Conservation (phyloP, 805 yeast species). For the Starmerella sirachaensis region DNA sequence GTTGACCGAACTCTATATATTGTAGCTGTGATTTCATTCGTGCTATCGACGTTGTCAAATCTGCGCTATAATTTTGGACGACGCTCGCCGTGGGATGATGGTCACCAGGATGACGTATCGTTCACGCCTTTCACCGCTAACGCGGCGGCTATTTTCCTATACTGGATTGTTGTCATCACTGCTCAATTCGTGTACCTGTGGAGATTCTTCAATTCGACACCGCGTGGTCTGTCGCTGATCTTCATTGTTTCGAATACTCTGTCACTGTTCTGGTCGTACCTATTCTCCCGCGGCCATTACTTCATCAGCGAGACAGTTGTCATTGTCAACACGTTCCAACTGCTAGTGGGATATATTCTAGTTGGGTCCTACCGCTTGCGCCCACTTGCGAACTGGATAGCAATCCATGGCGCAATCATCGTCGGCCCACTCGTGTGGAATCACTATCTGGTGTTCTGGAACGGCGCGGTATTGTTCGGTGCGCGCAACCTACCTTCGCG, state of each 20-base stretch:
- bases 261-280: slow-evolving; percentile 50
- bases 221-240: slow-evolving; percentile 41
- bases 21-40: slow-evolving; percentile 42
- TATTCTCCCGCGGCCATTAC: slow-evolving; percentile 50
- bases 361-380: slow-evolving; percentile 49
- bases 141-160: slow-evolving; percentile 31
- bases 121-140: slow-evolving; percentile 61
- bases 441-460: slow-evolving; percentile 66
- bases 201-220: slow-evolving; percentile 22
- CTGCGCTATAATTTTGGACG: slow-evolving; percentile 47
- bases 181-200: slow-evolving; percentile 37
- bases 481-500: slow-evolving; percentile 48
- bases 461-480: slow-evolving; percentile 66
- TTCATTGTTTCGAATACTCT: slow-evolving; percentile 50
- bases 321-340: slow-evolving; percentile 47
- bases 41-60: slow-evolving; percentile 45
- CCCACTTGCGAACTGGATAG: slow-evolving; percentile 41
- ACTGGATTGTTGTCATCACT: slow-evolving; percentile 45
- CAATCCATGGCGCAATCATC: slow-evolving; percentile 52
- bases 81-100: slow-evolving; percentile 33
- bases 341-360: slow-evolving; percentile 42
- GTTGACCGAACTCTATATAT: slow-evolving; percentile 26
- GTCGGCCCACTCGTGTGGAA: slow-evolving; percentile 71
- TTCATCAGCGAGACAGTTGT: slow-evolving; percentile 47
- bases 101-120: slow-evolving; percentile 39